Conservation (phyloP, 2,329 filamentous ascomycete species). For the Colletotrichum salicis region DNA sequence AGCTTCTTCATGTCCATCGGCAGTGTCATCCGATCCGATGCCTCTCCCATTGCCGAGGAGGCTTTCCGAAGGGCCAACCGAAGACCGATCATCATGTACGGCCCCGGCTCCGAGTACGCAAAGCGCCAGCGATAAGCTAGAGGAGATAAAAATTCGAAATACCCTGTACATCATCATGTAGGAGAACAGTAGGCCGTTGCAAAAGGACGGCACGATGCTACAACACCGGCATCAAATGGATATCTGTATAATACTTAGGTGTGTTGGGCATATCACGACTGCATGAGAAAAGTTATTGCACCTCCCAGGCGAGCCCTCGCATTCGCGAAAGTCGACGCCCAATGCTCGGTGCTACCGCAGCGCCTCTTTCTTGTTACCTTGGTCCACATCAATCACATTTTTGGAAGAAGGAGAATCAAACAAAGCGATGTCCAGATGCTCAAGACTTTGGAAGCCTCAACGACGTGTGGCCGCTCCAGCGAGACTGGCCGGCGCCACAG, state of each 20-base stretch:
- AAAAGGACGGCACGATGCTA: constrained; percentile 15
- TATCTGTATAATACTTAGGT: constrained; percentile 33
- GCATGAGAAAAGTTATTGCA: constrained; percentile 29
- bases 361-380: not conserved
- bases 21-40: constrained; percentile 93
- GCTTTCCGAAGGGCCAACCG: constrained; percentile 80
- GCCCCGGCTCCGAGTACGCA: constrained; percentile 45
- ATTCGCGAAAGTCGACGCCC: not conserved
- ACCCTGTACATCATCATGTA: constrained; percentile 32
- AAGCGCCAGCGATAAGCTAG: constrained; percentile 34
- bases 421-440: not conserved
- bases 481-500: not conserved
- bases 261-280: constrained; percentile 28
- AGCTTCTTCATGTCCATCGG: constrained; percentile 99
- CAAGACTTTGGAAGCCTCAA: not conserved
- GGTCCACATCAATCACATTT: not conserved
- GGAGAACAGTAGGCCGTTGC: constrained; percentile 8
- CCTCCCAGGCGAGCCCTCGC: not conserved
- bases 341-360: not conserved
- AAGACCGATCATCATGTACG: constrained; percentile 75
- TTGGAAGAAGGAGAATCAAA: not conserved
- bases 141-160: not conserved
- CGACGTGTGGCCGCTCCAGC: not conserved
- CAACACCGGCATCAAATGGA: constrained; percentile 20
- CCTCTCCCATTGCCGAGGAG: constrained; percentile 78